Evolutionary conservation across 2,329 filamentous ascomycete species (phyloP).

Genomic region (Aspergillus aculeatinus): DNA sequence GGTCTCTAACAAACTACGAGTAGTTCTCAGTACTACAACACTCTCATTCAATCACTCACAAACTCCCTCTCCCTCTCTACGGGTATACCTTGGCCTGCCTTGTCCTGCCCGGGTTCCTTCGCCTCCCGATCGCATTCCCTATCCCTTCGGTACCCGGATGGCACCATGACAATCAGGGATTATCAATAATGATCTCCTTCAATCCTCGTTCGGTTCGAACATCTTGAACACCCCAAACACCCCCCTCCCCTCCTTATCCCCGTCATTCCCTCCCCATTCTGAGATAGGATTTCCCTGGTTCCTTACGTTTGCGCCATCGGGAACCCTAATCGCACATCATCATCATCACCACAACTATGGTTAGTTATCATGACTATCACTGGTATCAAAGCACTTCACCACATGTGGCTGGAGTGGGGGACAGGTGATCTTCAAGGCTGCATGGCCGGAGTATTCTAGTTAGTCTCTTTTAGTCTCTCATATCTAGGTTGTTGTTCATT

Average conservation of each 20-base stretch:
- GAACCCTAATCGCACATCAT: neutral
- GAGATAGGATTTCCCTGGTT: neutral
- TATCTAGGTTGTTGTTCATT: constrained; percentile 3
- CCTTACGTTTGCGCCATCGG: neutral
- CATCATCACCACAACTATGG: neutral
- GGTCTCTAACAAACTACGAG: neutral
- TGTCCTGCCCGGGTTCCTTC: constrained; percentile 11
- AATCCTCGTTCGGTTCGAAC: neutral
- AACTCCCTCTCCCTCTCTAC: neutral
- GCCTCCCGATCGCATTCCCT: constrained; percentile 19
- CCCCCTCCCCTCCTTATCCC: neutral
- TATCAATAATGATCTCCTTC: constrained; percentile 1
- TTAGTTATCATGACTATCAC: neutral
- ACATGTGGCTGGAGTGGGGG: constrained; percentile 13
- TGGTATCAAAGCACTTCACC: neutral
- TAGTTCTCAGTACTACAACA: neutral
- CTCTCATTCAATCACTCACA: neutral
- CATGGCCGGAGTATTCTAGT: constrained; percentile 23
- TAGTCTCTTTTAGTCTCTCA: constrained; percentile 3
- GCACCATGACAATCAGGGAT: constrained; percentile 3
- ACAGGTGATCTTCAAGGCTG: constrained; percentile 25
- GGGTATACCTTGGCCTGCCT: neutral
- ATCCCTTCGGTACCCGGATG: constrained; percentile 5
- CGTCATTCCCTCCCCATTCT: neutral
- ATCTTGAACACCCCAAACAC: no score